Base-by-base conservation (phyloP, 2,329 filamentous ascomycete genomes). In the Nemania sp. region DNA sequence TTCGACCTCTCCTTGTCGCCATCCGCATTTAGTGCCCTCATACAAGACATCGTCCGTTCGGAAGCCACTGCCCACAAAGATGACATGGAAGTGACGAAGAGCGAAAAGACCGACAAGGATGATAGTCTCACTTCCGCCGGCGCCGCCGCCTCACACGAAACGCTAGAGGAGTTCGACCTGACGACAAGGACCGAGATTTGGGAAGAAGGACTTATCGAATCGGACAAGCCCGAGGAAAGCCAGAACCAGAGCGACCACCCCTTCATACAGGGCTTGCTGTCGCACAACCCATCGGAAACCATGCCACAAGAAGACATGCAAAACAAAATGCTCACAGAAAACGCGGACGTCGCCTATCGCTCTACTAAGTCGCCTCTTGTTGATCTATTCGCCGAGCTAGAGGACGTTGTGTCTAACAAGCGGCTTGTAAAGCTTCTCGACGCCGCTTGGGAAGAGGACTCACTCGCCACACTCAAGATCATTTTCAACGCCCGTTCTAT, bases 401-500 rank as follows among this genome's bases (percentile, higher is more conserved):
- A 84, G 61, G 80, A 83, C 0, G 75, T 77, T 15, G 70, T 83
- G 13, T 76, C 79, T 0, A 77, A 78, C 0, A 73, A 76, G 0
- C 73, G 79, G 1, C 74, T 89, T 1, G 72, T 76, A 5, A 72
- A 79, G 13, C 73, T 85, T 1, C 82, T 89, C 32, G 74, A 82
- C 2, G 67, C 76, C 2, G 83, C 87, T 0, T 90, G 87, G 87
- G 72, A 75, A 1, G 74, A 78, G 1, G 84, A 89, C 66, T 69
- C 84, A 0, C 72, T 83, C 2, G 74, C 80, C 13, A 87, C 87
- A 0, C 80, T 89, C 32, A 88, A 88, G 73, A 82, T 89, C 72
- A 86, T 90, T 70, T 89, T 87, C 81, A 88, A 89, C 67, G 78
- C 83, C 0, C 83, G 88, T 10, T 88, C 86, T n/a, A 89, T 89